Base-by-base conservation (phyloP, 139 green algal species). In the Coelastrella sp. region DNA sequence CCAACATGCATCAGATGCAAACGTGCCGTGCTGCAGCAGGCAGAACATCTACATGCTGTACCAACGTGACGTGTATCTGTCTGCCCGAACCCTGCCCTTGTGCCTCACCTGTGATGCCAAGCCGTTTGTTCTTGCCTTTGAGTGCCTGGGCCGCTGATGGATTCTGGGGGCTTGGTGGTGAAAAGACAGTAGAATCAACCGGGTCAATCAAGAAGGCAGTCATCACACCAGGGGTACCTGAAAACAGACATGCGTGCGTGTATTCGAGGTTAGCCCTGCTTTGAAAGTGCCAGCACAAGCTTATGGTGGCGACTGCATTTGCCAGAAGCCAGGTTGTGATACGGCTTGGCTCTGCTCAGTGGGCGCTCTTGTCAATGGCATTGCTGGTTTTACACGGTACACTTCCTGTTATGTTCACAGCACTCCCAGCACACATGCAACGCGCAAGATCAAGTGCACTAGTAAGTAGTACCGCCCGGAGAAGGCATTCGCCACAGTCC, bases 171-270 rank as follows among this genome's bases (percentile, higher is more conserved):
- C 80, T 85, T 56, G 93, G 85, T 11, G 94, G 94, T 3, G 91
- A 87, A n/a, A 73, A 86, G 17, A 5, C 19, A 5, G 58, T 87
- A 19, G 81, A 75, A 88, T 97, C 95, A 23, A 97, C 93, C 23
- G 95, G 95, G 65, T 97, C 95, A 0, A 97, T 80, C 73, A 97
- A 85, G 79, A 91, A 96, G 7, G 92, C 92, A 19, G 94, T 84
- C 4, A 47, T 73, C 5, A 96, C 78, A 5, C 32, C 32, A 3
- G 82, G 60, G 13, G 17, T 68, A 10, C 76, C 92, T 94, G 90
- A 11, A 32, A 3, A 23, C 17, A 19, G 6, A 64, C 54, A 7
- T n/a, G 59, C 6, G 56, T 22, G 47, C 14, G 84, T 23, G 64
- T 20, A 14, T 13, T 2, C 61, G 16, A 4, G 10, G 3, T 47